Percentiles rank a stretch among this genome's conserved stretches.
These are phyloP conservation scores for Flaveria bidentis DNA, from an alignment of 129 eudicot genomes.

Conservation along the genomic window DNA sequence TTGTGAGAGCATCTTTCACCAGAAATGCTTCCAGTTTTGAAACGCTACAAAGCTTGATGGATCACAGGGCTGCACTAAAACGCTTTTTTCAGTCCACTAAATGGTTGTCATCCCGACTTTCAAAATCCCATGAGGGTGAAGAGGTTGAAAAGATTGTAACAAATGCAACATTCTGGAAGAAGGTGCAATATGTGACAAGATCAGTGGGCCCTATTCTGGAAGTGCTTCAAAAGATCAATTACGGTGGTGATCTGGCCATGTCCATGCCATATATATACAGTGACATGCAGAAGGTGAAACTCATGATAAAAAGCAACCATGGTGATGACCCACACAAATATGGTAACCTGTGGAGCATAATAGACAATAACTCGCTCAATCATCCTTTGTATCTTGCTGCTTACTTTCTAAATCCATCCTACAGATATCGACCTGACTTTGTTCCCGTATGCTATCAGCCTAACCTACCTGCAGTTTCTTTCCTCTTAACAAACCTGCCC, in stretches of 20 bases:
- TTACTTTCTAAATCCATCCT: slow-evolving; percentile 84
- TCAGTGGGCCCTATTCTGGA: slow-evolving; percentile 81
- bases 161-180: slow-evolving; percentile 88
- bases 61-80: slow-evolving; percentile 64
- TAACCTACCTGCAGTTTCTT: slow-evolving; percentile 2
- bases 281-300: slow-evolving; percentile 78
- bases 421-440: slow-evolving; percentile 87
- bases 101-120: slow-evolving; percentile 76
- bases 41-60: slow-evolving; percentile 74
- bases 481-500: slow-evolving; percentile 10
- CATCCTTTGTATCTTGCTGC: slow-evolving; percentile 94
- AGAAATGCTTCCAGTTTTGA: slow-evolving; percentile 60
- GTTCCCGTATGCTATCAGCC: slow-evolving; percentile 48
- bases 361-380: slow-evolving; percentile 59
- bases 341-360: slow-evolving; percentile 77
- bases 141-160: slow-evolving; percentile 77
- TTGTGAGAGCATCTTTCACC: slow-evolving; percentile 70
- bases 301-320: slow-evolving; percentile 74
- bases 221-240: slow-evolving; percentile 70
- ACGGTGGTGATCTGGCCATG: slow-evolving; percentile 61
- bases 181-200: slow-evolving; percentile 60
- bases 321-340: slow-evolving; percentile 81
- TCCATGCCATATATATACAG: slow-evolving; percentile 86
- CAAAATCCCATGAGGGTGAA: slow-evolving; percentile 78
- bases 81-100: slow-evolving; percentile 81